Evolutionary conservation across 1,284 basidiomycete genomes (phyloP).

Genomic region (Cystobasidium slooffiae): DNA sequence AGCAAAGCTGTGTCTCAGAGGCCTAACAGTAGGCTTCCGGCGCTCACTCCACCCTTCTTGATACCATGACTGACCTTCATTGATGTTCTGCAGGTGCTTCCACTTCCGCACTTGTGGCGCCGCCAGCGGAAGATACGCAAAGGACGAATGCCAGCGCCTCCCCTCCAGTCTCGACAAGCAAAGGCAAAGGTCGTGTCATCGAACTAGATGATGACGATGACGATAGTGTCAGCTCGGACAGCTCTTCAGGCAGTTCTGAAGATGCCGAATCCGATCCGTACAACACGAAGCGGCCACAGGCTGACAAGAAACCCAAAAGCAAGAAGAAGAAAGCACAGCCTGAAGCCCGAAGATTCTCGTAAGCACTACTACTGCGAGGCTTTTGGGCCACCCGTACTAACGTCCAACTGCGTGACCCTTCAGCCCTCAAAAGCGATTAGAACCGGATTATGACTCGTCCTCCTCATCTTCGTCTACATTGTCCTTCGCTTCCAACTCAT

Average conservation of each 20-base stretch:
- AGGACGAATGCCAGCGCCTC: not conserved
- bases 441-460: slow-evolving; percentile 17
- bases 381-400: not conserved
- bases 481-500: slow-evolving; percentile 5
- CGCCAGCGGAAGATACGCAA: not conserved
- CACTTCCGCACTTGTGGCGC: not conserved
- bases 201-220: slow-evolving; percentile 25
- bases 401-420: too few relatives aligned
- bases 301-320: slow-evolving; percentile 18
- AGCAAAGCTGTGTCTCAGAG: not conserved
- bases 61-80: not conserved
- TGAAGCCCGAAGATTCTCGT: slow-evolving; percentile 9
- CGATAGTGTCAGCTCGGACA: slow-evolving; percentile 3
- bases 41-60: not conserved
- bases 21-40: not conserved
- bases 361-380: not conserved
- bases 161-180: slow-evolving; percentile 1
- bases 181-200: slow-evolving; percentile 30
- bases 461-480: slow-evolving; percentile 25
- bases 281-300: not conserved
- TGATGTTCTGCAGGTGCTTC: not conserved
- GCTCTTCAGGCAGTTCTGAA: not conserved
- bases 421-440: slow-evolving; percentile 25
- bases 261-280: not conserved
- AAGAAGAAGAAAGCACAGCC: slow-evolving; percentile 28